These are phyloP conservation scores for Colletotrichum gloeosporioides DNA, from an alignment of 2,329 filamentous ascomycete species.

Conservation along the genomic window DNA sequence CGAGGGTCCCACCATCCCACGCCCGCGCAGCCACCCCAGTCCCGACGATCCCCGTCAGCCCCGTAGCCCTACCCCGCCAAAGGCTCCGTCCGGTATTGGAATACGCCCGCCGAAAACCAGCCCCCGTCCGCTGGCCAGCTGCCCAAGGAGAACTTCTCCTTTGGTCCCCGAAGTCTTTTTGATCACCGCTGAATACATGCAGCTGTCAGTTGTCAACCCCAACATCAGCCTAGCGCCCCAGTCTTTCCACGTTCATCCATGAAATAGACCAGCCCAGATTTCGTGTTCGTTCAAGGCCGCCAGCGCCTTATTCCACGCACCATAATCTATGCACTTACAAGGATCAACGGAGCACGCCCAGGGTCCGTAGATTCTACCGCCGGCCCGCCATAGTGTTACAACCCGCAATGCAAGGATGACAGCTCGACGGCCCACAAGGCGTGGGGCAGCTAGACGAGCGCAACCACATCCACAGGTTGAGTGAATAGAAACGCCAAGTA, in stretches of 20 bases:
- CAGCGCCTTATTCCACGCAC: background rate
- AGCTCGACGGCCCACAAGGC: background rate
- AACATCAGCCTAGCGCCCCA: background rate
- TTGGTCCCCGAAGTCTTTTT: background rate
- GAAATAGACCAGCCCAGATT: background rate
- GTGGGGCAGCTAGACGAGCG: background rate
- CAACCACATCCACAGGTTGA: background rate
- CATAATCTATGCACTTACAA: background rate
- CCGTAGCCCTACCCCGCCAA: background rate
- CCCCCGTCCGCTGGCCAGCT: background rate
- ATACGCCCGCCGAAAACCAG: background rate
- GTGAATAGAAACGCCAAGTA: background rate
- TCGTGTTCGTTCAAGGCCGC: background rate
- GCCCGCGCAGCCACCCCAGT: background rate
- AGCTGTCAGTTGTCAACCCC: background rate
- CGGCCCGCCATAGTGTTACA: background rate
- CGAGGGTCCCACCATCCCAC: background rate
- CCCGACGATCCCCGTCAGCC: background rate
- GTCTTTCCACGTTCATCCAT: background rate
- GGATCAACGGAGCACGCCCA: background rate
- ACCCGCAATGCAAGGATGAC: background rate
- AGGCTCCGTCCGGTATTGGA: background rate
- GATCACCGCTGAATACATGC: background rate
- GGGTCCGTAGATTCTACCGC: background rate
- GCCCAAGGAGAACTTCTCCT: background rate